Evolutionary conservation across 139 green algal species (phyloP).

Genomic region (Volvox reticuliferus): DNA sequence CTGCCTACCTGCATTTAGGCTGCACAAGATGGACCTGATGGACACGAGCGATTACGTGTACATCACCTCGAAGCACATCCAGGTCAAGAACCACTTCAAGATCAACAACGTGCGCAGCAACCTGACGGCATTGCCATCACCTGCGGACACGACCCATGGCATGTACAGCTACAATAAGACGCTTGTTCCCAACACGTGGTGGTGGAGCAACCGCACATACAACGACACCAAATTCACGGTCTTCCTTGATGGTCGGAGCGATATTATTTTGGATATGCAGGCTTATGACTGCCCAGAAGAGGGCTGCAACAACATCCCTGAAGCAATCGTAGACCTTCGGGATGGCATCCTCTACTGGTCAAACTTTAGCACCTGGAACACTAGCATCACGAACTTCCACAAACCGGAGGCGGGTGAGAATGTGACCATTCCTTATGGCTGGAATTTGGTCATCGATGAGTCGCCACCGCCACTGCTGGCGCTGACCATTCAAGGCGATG

Average conservation of each 20-base stretch:
- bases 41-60: background rate
- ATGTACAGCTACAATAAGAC: slow-evolving; percentile 52
- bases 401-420: slow-evolving; percentile 34
- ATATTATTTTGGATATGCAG: background rate
- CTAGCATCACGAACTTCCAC: background rate
- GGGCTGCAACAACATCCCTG: slow-evolving; percentile 29
- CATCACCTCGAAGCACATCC: slow-evolving; percentile 36
- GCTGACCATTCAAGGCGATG: slow-evolving; percentile 50
- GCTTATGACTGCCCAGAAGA: slow-evolving; percentile 9
- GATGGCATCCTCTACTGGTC: slow-evolving; percentile 56
- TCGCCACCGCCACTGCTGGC: slow-evolving; percentile 20
- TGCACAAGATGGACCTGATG: slow-evolving; percentile 57
- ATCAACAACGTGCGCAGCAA: slow-evolving; percentile 17
- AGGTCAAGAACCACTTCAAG: slow-evolving; percentile 32
- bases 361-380: slow-evolving; percentile 45
- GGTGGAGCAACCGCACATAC: slow-evolving; percentile 49
- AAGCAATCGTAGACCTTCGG: slow-evolving; percentile 30
- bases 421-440: slow-evolving; percentile 52
- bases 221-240: slow-evolving; percentile 41
- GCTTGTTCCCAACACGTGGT: slow-evolving; percentile 27
- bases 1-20: background rate
- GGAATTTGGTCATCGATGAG: slow-evolving; percentile 56
- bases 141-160: background rate
- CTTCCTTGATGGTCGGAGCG: background rate
- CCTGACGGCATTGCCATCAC: background rate